These are phyloP conservation scores for Ascochyta viciae-villosae DNA, from an alignment of 2,329 filamentous ascomycete species.

Conservation along the genomic window DNA sequence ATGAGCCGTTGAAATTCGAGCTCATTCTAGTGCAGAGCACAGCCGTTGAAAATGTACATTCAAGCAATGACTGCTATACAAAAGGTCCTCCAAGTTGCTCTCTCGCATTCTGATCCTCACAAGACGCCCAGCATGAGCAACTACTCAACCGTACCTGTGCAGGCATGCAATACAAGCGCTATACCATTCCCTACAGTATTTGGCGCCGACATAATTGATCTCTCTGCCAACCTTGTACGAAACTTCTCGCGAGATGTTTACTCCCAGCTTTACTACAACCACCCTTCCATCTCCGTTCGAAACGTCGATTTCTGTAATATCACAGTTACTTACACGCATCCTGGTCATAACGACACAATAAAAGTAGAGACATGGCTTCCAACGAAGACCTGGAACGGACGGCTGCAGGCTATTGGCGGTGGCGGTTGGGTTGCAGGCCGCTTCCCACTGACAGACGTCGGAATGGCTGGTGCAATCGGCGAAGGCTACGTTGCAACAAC, in stretches of 20 bases:
- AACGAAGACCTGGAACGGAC: slow-evolving; percentile 26
- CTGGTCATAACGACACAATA: slow-evolving; percentile 44
- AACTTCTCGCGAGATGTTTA: slow-evolving; percentile 21
- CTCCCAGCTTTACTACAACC: slow-evolving; percentile 19
- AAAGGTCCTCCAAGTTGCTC: background rate
- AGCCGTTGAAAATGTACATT: background rate
- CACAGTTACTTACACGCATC: slow-evolving; percentile 50
- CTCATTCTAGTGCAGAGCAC: background rate
- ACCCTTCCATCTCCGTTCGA: slow-evolving; percentile 7
- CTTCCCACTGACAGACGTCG: slow-evolving; percentile 8
- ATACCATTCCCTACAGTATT: slow-evolving; percentile 17
- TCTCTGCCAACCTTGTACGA: slow-evolving; percentile 20
- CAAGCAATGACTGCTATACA: background rate
- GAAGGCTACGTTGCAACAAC: slow-evolving; percentile 29
- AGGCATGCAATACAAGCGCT: slow-evolving; percentile 10
- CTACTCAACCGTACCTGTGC: background rate
- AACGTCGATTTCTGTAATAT: slow-evolving; percentile 45
- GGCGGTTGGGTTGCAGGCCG: slow-evolving; percentile 33
- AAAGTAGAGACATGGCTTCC: slow-evolving; percentile 45
- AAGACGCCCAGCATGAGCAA: background rate
- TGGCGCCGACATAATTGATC: slow-evolving; percentile 19
- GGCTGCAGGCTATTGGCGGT: slow-evolving; percentile 26
- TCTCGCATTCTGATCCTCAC: background rate
- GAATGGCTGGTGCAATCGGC: slow-evolving; percentile 18
- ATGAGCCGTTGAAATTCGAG: background rate